Evolutionary conservation across 169 alveolate species (phyloP), one percentile per base, ranked within the genome.

Genomic region (Cryptosporidium canis): DNA sequence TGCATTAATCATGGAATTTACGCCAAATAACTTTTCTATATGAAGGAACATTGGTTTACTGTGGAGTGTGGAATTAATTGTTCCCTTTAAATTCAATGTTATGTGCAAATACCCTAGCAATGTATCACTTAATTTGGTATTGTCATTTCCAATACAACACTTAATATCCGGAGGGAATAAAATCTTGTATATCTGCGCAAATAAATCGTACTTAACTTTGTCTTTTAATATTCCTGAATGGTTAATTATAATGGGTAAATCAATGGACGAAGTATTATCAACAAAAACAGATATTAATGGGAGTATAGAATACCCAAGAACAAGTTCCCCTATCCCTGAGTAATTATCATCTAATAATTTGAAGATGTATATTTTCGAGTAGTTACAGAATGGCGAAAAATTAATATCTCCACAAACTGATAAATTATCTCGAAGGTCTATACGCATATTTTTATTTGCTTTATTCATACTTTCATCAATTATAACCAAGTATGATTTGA

Each of bases 331-430:
- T 16, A 14, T 39, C 1, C 37, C 43, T 12, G 18, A 31, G 24
- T 41, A 35, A 58, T 70, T 77, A 31, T 58, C 87, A 29, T 77
- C 61, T 12, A 77, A 27, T 9, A 77, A 27, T 37, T 55, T 77
- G 29, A 77, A 77, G 4, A 77, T 55, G 27, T 37, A 39, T 21
- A 77, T 21, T 58, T 12, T 21, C 1, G 77, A 24, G 41, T 77
- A 77, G 51, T 77, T 77, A 33, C 87, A 58, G 21, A 77, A 58
- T 33, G 72, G 56, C 11, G 87, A 77, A 53, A 41, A 39, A 39
- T 16, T 37, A 0, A 77, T 16, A 12, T 6, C 31, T 39, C 66
- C 64, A 24, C 16, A 18, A n/a, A 55, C n/a, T 8, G 56, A 33
- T 21, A 77, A 6, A 8, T 61, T 39, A n/a, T 58, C 18, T 14